phyloP scores from a whole-genome alignment of 2,329 filamentous ascomycete genomes.

The Chrysoporthe cubensis region DNA sequence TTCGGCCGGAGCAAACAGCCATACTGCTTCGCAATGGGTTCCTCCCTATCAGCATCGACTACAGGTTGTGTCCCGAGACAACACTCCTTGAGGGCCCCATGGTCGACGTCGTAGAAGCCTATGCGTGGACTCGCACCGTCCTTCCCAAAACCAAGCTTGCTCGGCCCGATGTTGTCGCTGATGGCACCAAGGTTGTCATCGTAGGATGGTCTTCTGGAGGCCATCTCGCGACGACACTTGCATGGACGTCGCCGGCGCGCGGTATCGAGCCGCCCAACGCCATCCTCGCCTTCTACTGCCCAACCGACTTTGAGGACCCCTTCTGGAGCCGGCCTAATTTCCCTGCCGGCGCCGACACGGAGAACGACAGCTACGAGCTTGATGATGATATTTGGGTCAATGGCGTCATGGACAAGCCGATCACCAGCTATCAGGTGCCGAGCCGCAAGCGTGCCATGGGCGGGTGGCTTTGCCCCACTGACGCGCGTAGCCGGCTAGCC shows the following conservation, averaged over 20 bases:
- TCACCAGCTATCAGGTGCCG: conserved; percentile 15
- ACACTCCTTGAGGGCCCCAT: conserved; percentile 51
- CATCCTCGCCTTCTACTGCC: conserved; percentile 49
- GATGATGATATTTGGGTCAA: no score
- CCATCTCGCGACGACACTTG: conserved; percentile 48
- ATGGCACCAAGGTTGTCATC: conserved; percentile 41
- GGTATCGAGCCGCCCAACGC: conserved; percentile 45
- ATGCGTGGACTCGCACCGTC: conserved; percentile 33
- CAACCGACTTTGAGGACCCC: conserved; percentile 29
- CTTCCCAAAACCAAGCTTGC: conserved; percentile 36
- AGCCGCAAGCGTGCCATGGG: background rate
- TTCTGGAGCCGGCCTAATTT: conserved; percentile 25
- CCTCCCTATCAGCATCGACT: conserved; percentile 53
- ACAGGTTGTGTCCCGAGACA: conserved; percentile 54
- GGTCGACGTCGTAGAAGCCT: conserved; percentile 48
- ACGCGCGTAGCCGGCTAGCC: conserved; percentile 36
- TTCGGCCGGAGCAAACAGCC: conserved; percentile 43
- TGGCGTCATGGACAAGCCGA: background rate
- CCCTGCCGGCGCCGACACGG: background rate
- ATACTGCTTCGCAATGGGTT: conserved; percentile 45
- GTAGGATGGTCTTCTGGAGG: conserved; percentile 57
- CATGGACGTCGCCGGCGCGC: conserved; percentile 39
- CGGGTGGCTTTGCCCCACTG: conserved; percentile 20
- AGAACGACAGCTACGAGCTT: no score
- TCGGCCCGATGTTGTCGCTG: conserved; percentile 30